A percentile compares a stretch with the other conserved stretches of the same genome.
These are phyloP conservation scores for Talinum fruticosum DNA, from an alignment of 148 eudicot genomes.

Conservation along the genomic window DNA sequence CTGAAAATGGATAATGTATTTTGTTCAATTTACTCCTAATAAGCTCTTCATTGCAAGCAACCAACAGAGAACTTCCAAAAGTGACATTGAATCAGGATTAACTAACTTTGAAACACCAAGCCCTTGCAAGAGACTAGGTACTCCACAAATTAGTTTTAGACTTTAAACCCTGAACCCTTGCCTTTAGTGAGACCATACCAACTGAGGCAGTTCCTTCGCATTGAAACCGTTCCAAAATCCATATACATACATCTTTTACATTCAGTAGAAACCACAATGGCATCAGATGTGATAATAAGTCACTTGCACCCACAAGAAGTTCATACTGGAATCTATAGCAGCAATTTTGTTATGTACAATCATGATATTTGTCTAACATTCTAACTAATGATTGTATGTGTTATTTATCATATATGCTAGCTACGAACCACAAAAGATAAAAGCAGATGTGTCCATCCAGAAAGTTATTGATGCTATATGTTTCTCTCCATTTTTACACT, in stretches of 20 bases:
- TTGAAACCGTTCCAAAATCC: background rate
- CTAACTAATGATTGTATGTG: background rate
- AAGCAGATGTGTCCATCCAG: background rate
- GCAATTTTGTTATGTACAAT: background rate
- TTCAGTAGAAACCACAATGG: background rate
- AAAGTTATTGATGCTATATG: background rate
- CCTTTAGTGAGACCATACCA: background rate
- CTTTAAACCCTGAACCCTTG: background rate
- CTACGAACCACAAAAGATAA: background rate
- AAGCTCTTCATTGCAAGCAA: background rate
- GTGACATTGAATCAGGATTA: background rate
- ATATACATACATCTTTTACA: background rate
- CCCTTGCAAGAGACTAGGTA: background rate
- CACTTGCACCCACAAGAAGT: background rate
- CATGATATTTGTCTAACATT: background rate
- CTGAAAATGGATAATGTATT: too few species aligned
- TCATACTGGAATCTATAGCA: background rate
- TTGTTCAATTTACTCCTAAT: too few species aligned
- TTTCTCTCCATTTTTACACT: background rate
- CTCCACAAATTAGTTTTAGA: background rate
- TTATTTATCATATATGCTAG: background rate
- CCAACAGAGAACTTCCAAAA: background rate
- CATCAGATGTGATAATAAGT: background rate
- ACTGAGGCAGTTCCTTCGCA: background rate
- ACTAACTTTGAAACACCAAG: background rate